phyloP scores from a whole-genome alignment of 257 asterid genomes.

The Solanum chiquidenum region DNA sequence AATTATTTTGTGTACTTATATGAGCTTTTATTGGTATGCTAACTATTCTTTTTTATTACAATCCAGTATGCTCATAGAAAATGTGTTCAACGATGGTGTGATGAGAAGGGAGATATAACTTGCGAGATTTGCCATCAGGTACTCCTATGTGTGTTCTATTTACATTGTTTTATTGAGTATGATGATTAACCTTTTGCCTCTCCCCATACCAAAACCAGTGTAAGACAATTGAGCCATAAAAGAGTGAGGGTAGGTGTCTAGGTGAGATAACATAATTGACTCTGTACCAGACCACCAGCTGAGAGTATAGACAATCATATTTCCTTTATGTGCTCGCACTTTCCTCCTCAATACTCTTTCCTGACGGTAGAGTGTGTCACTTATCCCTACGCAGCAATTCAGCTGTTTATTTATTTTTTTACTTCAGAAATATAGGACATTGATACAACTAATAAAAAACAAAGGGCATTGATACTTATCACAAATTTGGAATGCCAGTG shows the following conservation, averaged over 20 bases:
- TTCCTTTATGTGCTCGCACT: not conserved
- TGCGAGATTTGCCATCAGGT: slow-evolving; percentile 53
- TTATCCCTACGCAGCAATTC: not conserved
- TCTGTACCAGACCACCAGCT: not conserved
- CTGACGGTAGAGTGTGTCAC: not conserved
- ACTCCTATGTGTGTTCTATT: not conserved
- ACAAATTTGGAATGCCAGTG: not conserved
- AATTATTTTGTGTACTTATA: not conserved
- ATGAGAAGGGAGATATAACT: slow-evolving; percentile 42
- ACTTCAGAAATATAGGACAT: not conserved
- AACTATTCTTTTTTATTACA: not conserved
- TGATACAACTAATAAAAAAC: not conserved
- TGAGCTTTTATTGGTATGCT: not conserved
- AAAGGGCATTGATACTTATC: not conserved
- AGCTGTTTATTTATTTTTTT: not conserved
- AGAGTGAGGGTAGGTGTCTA: not conserved
- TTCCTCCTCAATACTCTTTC: not conserved
- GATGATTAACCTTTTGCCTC: not conserved
- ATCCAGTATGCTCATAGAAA: slow-evolving; percentile 39
- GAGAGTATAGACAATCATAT: not conserved
- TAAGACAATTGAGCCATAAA: not conserved
- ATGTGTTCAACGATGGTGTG: slow-evolving; percentile 47
- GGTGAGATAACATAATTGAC: not conserved
- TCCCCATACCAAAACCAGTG: not conserved
- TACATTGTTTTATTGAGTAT: not conserved